Percentiles rank a stretch among this genome's conserved stretches.
These are phyloP conservation scores for Fusarium sublunatum DNA, from an alignment of 2,329 filamentous ascomycete species.

Conservation along the genomic window DNA sequence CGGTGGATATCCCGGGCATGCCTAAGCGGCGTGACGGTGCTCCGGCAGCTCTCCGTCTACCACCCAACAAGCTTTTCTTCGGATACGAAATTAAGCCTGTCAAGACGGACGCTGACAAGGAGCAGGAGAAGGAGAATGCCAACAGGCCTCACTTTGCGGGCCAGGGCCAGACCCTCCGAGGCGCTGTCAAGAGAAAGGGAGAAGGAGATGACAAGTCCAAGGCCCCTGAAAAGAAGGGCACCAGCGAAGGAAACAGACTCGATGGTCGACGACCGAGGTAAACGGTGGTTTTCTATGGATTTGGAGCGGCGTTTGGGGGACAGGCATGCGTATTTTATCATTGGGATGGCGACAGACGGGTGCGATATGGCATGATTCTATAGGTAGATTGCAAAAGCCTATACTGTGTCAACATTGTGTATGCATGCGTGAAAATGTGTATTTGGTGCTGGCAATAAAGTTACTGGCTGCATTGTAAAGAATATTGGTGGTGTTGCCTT, in stretches of 20 bases:
- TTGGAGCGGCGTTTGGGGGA: conserved; percentile 42
- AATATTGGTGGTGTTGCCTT: too few relatives aligned
- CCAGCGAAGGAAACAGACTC: conserved; percentile 57
- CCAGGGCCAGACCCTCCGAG: conserved; percentile 81
- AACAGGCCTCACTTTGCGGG: conserved; percentile 83
- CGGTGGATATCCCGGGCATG: conserved; percentile 44
- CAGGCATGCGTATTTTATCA: conserved; percentile 19
- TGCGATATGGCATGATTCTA: not conserved
- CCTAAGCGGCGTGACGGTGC: conserved; percentile 72
- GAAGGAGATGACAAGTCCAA: conserved; percentile 62
- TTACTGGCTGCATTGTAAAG: too few relatives aligned
- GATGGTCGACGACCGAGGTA: conserved; percentile 56
- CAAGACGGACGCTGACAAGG: conserved; percentile 79
- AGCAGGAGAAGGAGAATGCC: conserved; percentile 71
- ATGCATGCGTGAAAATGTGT: too few relatives aligned
- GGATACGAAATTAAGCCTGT: conserved; percentile 93
- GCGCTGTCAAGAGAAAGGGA: conserved; percentile 77
- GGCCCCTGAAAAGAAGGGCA: conserved; percentile 59
- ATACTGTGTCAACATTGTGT: not conserved
- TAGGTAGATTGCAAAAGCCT: conserved; percentile 3
- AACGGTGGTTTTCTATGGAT: conserved; percentile 11
- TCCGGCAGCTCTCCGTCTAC: conserved; percentile 84
- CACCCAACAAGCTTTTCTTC: conserved; percentile 94
- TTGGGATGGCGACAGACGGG: conserved; percentile 3
- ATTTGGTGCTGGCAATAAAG: too few relatives aligned